Evolutionary conservation across 2,329 filamentous ascomycete species (phyloP).

Genomic region (Aspergillus ruber): DNA sequence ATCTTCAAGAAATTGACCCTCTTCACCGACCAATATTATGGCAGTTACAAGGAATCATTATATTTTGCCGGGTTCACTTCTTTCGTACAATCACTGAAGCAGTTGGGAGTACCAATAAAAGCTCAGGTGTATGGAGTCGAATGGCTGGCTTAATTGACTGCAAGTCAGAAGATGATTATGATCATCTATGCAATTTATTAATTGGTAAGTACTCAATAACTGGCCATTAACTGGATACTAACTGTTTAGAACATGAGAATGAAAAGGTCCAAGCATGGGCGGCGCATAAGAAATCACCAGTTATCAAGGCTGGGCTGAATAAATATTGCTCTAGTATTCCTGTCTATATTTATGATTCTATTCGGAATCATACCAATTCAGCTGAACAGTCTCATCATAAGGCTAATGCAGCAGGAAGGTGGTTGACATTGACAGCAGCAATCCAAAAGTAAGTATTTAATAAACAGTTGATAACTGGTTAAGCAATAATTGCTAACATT

Average conservation of each 20-base stretch:
- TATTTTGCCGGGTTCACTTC: no score
- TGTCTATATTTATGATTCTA: neutral
- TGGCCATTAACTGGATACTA: neutral
- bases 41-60: no score
- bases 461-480: neutral
- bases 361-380: neutral
- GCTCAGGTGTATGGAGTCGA: conserved; percentile 7
- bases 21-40: neutral
- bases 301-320: neutral
- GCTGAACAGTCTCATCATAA: neutral
- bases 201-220: neutral
- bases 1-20: neutral
- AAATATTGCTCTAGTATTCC: neutral
- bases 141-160: neutral
- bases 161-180: neutral
- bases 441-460: neutral
- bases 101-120: no score
- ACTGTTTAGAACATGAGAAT: neutral
- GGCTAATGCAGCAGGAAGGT: neutral
- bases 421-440: neutral
- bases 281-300: neutral
- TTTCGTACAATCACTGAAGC: no score
- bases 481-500: neutral
- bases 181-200: neutral
- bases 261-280: neutral